Evolutionary conservation across 352 stramenopile genomes (phyloP).

Genomic region (Globisporangium yorkense): DNA sequence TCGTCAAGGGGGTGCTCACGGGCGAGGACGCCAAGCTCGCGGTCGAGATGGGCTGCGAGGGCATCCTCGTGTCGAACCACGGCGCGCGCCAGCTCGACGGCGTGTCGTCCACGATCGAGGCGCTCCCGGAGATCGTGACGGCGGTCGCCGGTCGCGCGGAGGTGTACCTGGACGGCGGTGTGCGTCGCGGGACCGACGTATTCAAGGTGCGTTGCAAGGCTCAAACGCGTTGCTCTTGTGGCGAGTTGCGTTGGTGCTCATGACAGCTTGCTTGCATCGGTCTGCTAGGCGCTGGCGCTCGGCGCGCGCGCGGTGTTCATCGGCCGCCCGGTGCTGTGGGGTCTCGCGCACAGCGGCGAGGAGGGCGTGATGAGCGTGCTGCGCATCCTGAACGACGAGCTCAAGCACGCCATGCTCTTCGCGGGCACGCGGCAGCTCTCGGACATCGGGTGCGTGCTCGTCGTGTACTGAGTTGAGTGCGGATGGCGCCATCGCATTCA

Average conservation of each 20-base stretch:
- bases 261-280: background rate
- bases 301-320: slow-evolving; percentile 93
- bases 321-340: slow-evolving; percentile 93
- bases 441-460: slow-evolving; percentile 55
- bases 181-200: slow-evolving; percentile 93
- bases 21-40: slow-evolving; percentile 89
- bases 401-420: slow-evolving; percentile 92
- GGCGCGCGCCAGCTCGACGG: slow-evolving; percentile 90
- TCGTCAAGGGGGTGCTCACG: slow-evolving; percentile 94
- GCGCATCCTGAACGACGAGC: slow-evolving; percentile 87
- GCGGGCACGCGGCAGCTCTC: slow-evolving; percentile 51
- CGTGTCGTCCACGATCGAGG: slow-evolving; percentile 89
- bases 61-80: slow-evolving; percentile 93
- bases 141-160: slow-evolving; percentile 80
- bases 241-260: background rate
- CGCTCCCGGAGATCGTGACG: slow-evolving; percentile 85
- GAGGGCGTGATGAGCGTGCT: slow-evolving; percentile 85
- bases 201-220: slow-evolving; percentile 74
- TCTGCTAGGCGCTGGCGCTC: slow-evolving; percentile 72
- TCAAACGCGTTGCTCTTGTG: background rate
- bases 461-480: no score
- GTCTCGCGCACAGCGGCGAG: slow-evolving; percentile 88
- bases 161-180: slow-evolving; percentile 93
- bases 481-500: no score
- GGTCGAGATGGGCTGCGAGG: slow-evolving; percentile 87